Conservation (phyloP, 352 stramenopile genomes). For the Phytophthora podocarpi region DNA sequence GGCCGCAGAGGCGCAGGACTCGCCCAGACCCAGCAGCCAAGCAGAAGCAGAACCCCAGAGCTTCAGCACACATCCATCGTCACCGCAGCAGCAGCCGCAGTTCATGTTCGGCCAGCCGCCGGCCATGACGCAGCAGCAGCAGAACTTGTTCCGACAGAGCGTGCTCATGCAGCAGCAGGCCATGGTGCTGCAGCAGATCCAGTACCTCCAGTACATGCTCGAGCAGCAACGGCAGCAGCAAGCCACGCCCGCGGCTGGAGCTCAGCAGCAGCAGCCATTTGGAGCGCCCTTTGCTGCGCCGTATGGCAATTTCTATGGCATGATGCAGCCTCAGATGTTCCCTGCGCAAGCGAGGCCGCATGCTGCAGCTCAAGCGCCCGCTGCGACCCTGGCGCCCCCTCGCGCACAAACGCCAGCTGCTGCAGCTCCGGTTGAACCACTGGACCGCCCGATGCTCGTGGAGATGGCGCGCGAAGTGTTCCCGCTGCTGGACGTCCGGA, state of each 20-base stretch:
- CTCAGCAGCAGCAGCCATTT: constrained; percentile 21
- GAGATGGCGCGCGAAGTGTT: constrained; percentile 63
- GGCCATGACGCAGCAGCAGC: constrained; percentile 38
- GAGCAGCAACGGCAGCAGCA: constrained; percentile 39
- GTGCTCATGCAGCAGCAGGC: constrained; percentile 83
- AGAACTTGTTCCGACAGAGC: constrained; percentile 63
- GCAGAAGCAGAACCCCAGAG: constrained; percentile 1
- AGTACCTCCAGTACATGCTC: constrained; percentile 78
- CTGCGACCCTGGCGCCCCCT: constrained; percentile 11
- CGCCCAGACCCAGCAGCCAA: constrained; percentile 24
- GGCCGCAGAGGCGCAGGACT: constrained; percentile 28
- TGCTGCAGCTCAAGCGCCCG: constrained; percentile 4
- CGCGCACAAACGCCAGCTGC: constrained; percentile 9
- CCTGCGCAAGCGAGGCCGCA: constrained; percentile 13
- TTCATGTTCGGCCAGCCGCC: constrained; percentile 23
- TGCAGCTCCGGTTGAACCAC: constrained; percentile 17
- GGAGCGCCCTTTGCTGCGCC: constrained; percentile 24
- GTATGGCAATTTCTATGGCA: constrained; percentile 42
- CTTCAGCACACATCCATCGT: constrained; percentile 7
- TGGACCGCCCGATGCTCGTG: constrained; percentile 33
- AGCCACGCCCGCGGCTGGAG: not conserved
- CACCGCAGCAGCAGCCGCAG: constrained; percentile 7
- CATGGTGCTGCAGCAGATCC: constrained; percentile 80
- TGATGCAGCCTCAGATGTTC: constrained; percentile 41
- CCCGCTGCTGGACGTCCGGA: constrained; percentile 69